Evolutionary conservation across 331 rosid genomes (phyloP).

Genomic region (Quercus lobata): DNA sequence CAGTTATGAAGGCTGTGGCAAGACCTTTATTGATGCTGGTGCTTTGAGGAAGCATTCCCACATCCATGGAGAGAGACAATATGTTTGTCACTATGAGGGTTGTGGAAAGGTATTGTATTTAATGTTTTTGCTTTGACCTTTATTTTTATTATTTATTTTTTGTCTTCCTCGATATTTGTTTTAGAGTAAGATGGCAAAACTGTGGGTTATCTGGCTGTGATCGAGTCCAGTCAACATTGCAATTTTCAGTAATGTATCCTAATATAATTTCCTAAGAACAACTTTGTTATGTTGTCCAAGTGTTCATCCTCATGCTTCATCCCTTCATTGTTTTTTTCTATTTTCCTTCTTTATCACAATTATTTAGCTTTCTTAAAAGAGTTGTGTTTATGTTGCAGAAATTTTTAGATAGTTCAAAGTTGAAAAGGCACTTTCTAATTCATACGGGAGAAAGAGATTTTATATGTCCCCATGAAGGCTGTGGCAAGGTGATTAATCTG

Average conservation of each 20-base stretch:
- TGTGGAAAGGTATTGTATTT: conserved; percentile 77
- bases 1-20: conserved; percentile 87
- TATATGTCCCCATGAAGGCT: conserved; percentile 92
- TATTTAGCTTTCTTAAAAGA: neutral
- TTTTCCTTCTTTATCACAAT: neutral
- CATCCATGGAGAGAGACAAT: conserved; percentile 92
- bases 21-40: conserved; percentile 88
- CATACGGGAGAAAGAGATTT: conserved; percentile 91
- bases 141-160: too few relatives aligned
- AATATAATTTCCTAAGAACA: neutral
- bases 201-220: neutral
- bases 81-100: conserved; percentile 78
- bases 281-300: neutral
- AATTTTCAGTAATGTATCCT: neutral
- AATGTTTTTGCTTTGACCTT: neutral
- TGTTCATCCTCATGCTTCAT: neutral
- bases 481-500: conserved; percentile 81
- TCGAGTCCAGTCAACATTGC: neutral
- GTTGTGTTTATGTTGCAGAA: conserved; percentile 54
- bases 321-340: neutral
- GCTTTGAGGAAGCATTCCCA: conserved; percentile 96
- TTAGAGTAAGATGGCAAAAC: neutral
- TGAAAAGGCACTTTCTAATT: conserved; percentile 86
- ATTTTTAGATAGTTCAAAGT: conserved; percentile 93
- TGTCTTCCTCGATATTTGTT: neutral